A percentile compares a stretch with the other conserved stretches of the same genome.
Conservation (phyloP, 228 moss, liverwort and hornwort species). For the Sphagnum magellanicum region DNA sequence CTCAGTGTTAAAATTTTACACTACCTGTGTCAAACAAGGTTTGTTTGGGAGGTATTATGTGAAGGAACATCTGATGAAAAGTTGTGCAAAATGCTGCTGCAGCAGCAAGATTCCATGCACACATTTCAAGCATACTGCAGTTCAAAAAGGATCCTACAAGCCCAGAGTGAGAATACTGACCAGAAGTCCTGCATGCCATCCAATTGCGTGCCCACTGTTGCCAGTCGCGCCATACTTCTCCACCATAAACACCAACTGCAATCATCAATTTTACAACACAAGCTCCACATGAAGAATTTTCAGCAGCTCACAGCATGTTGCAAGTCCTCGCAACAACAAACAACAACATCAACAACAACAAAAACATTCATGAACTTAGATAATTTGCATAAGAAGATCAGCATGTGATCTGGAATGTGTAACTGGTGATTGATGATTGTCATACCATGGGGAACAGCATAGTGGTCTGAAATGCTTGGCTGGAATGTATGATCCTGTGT, state of each 20-base stretch:
- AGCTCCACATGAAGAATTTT: not conserved
- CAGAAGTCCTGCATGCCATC: constrained; percentile 74
- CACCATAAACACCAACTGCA: constrained; percentile 84
- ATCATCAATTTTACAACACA: not conserved
- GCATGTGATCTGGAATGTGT: not conserved
- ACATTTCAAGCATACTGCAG: not conserved
- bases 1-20: too few relatives aligned
- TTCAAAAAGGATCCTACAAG: not conserved
- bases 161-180: constrained; percentile 18
- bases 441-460: constrained; percentile 89
- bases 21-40: too few relatives aligned
- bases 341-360: too few relatives aligned
- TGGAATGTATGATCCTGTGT: constrained; percentile 79
- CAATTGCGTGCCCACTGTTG: constrained; percentile 33
- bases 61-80: not conserved
- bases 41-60: too few relatives aligned
- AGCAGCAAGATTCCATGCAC: not conserved
- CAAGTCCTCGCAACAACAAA: not conserved
- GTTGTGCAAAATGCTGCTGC: not conserved
- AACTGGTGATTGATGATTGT: not conserved
- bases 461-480: constrained; percentile 85
- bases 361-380: not conserved
- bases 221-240: constrained; percentile 63
- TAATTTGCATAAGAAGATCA: not conserved
- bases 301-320: not conserved